phyloP scores from a whole-genome alignment of 768 basidiomycete genomes.

The Naganishia friedmannii region DNA sequence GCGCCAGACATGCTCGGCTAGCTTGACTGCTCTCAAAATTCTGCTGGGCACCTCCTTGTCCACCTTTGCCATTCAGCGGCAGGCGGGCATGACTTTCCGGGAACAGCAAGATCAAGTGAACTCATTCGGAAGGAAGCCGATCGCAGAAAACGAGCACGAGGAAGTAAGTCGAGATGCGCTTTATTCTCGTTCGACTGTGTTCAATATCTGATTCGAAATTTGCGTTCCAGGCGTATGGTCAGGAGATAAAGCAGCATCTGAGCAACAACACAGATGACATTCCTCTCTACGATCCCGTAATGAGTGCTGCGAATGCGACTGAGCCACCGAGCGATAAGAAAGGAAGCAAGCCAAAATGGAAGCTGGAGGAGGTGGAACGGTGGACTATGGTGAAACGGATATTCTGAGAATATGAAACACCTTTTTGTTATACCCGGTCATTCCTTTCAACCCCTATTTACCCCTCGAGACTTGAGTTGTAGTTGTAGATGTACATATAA shows the following conservation, averaged over 20 bases:
- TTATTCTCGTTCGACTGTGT: not conserved
- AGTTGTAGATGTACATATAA: not conserved
- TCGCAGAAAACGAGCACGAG: slow-evolving; percentile 86
- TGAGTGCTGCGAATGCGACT: slow-evolving; percentile 12
- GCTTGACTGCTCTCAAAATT: slow-evolving; percentile 81
- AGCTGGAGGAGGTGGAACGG: slow-evolving; percentile 81
- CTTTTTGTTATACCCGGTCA: not conserved
- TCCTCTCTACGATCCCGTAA: slow-evolving; percentile 47
- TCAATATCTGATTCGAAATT: not conserved
- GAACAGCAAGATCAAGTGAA: slow-evolving; percentile 76
- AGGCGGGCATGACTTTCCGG: slow-evolving; percentile 68
- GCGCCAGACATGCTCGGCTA: slow-evolving; percentile 18
- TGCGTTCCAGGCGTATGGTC: slow-evolving; percentile 67
- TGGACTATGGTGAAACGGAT: slow-evolving; percentile 97
- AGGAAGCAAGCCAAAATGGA: slow-evolving; percentile 62
- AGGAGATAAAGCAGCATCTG: slow-evolving; percentile 69
- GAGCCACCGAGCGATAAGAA: slow-evolving; percentile 39
- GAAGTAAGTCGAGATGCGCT: slow-evolving; percentile 57
- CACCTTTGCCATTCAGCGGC: slow-evolving; percentile 72
- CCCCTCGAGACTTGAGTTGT: not conserved
- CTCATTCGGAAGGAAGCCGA: slow-evolving; percentile 82
- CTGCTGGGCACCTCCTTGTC: slow-evolving; percentile 86
- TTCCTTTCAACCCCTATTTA: not conserved
- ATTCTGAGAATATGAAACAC: slow-evolving; percentile 54
- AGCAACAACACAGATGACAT: slow-evolving; percentile 70